Conservation (phyloP, 2,329 filamentous ascomycete genomes). For the Aspergillus sp. region DNA sequence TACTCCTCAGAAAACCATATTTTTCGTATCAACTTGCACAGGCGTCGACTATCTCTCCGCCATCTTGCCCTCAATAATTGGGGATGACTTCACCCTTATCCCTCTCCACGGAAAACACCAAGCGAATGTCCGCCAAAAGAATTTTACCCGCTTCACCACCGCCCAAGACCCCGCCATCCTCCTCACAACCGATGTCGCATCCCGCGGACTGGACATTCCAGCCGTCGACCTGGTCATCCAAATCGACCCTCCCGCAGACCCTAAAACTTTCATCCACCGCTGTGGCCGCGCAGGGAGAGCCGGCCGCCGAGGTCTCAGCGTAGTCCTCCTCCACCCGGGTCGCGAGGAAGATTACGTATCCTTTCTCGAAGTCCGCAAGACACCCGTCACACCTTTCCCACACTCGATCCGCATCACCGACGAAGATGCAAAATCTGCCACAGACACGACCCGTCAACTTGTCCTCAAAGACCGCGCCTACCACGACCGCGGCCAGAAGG, state of each 20-base stretch:
- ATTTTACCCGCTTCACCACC: conserved; percentile 71
- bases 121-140: conserved; percentile 77
- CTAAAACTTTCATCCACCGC: conserved; percentile 69
- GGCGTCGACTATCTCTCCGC: conserved; percentile 91
- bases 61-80: conserved; percentile 65
- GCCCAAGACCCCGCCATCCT: conserved; percentile 70
- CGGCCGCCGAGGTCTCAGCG: conserved; percentile 65
- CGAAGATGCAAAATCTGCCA: conserved; percentile 51
- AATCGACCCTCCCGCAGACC: conserved; percentile 75
- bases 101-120: conserved; percentile 89
- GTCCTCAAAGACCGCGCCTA: conserved; percentile 55
- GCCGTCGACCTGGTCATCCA: conserved; percentile 87
- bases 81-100: conserved; percentile 59
- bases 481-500: conserved; percentile 81
- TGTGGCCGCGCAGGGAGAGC: conserved; percentile 57
- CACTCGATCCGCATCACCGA: conserved; percentile 53
- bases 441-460: conserved; percentile 52
- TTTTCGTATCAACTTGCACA: conserved; percentile 90
- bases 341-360: conserved; percentile 82
- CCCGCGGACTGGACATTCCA: conserved; percentile 83
- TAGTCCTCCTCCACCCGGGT: conserved; percentile 77
- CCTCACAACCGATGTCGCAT: conserved; percentile 85
- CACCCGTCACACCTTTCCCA: conserved; percentile 61
- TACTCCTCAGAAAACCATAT: conserved; percentile 72
- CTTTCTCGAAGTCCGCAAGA: conserved; percentile 80